Evolutionary conservation across 768 basidiomycete species (phyloP).

Genomic region (Auricularia auricula-judae): DNA sequence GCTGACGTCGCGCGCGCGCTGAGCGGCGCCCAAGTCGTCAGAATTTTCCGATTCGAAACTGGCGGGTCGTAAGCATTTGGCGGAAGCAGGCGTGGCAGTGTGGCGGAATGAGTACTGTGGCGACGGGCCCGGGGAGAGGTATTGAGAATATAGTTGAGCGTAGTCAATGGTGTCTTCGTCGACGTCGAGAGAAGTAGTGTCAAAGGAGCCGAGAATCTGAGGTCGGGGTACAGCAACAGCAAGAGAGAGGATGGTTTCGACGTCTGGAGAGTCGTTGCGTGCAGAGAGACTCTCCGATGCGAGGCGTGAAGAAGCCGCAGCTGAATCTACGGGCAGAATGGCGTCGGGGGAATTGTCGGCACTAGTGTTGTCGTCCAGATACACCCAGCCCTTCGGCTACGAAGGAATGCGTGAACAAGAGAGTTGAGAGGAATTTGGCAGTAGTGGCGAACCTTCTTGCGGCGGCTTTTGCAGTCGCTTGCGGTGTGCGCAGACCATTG

Average conservation of each 20-base stretch:
- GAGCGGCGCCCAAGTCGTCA: background rate
- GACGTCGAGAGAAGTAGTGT: background rate
- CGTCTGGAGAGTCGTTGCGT: background rate
- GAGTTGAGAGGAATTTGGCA: background rate
- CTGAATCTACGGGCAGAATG: background rate
- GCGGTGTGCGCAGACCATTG: background rate
- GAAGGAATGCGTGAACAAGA: background rate
- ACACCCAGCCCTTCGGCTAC: background rate
- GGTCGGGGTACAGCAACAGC: background rate
- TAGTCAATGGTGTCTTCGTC: background rate
- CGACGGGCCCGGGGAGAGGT: background rate
- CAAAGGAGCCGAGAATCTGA: background rate
- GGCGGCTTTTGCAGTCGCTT: background rate
- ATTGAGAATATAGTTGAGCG: background rate
- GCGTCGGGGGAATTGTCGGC: background rate
- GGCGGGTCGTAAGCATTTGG: background rate
- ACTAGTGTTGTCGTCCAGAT: background rate
- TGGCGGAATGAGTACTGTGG: background rate
- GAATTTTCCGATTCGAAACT: background rate
- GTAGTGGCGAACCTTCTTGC: background rate
- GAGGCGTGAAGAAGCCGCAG: background rate
- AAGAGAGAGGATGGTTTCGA: background rate
- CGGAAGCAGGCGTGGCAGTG: background rate
- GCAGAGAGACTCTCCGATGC: background rate
- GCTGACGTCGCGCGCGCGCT: background rate